phyloP scores from a whole-genome alignment of 345 rosid species.

The Salix koriyanagi region DNA sequence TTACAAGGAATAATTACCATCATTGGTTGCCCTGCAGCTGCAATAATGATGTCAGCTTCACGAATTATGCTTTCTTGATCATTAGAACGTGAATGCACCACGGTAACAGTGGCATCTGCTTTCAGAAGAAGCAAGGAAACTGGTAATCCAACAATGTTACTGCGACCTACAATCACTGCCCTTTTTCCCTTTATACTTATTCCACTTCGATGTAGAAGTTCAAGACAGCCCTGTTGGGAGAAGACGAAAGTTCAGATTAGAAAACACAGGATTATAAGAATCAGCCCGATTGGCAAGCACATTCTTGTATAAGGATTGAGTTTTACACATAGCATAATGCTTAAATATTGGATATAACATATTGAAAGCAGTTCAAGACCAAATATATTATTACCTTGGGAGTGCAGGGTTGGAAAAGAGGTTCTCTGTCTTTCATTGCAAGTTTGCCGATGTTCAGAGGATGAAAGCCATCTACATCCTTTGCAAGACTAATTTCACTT shows the following conservation, averaged over 20 bases:
- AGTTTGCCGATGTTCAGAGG: conserved; percentile 91
- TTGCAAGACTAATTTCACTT: conserved; percentile 65
- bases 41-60: conserved; percentile 87
- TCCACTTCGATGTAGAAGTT: conserved; percentile 75
- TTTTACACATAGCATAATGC: background rate
- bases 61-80: conserved; percentile 59
- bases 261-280: background rate
- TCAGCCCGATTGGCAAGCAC: background rate
- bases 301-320: background rate
- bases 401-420: conserved; percentile 88
- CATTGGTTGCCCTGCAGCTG: conserved; percentile 89
- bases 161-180: conserved; percentile 88
- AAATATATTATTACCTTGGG: conserved; percentile 62
- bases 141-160: conserved; percentile 90
- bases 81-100: conserved; percentile 69
- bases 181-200: conserved; percentile 62
- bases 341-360: background rate
- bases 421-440: conserved; percentile 97
- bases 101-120: conserved; percentile 86
- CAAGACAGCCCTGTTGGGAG: conserved; percentile 70
- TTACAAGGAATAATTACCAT: conserved; percentile 43
- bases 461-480: conserved; percentile 97
- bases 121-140: conserved; percentile 80
- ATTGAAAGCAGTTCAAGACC: background rate
- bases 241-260: background rate